These are phyloP conservation scores for Ceratocystiopsis sp. DNA, from an alignment of 2,329 filamentous ascomycete genomes.

Conservation along the genomic window DNA sequence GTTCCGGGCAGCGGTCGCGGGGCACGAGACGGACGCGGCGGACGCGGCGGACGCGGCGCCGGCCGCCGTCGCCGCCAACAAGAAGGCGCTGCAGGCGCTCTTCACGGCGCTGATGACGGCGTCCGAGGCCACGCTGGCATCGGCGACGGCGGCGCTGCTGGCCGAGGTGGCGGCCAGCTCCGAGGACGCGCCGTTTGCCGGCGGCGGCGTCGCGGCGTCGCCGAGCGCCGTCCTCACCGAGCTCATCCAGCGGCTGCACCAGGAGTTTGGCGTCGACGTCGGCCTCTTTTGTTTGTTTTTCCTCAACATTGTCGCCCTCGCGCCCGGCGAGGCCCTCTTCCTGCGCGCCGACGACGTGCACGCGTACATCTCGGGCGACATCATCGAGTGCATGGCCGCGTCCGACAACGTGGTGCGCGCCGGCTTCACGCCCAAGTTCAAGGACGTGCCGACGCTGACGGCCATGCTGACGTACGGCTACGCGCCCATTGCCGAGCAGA, in stretches of 20 bases:
- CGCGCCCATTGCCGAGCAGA: slow-evolving; percentile 85
- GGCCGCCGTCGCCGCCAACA: slow-evolving; percentile 39
- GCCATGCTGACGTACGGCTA: slow-evolving; percentile 91
- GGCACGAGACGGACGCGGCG: slow-evolving; percentile 23
- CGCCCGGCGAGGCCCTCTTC: slow-evolving; percentile 87
- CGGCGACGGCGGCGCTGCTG: slow-evolving; percentile 52
- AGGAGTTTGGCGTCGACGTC: slow-evolving; percentile 76
- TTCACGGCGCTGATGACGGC: slow-evolving; percentile 75
- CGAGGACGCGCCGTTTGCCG: slow-evolving; percentile 49
- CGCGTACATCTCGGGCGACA: slow-evolving; percentile 82
- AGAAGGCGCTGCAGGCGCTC: slow-evolving; percentile 54
- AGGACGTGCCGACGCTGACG: slow-evolving; percentile 79
- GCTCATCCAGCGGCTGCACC: slow-evolving; percentile 60
- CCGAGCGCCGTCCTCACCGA: slow-evolving; percentile 54
- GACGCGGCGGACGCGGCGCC: slow-evolving; percentile 19
- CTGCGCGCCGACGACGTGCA: slow-evolving; percentile 94
- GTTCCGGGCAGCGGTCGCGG: slow-evolving; percentile 35
- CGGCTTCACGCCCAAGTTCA: slow-evolving; percentile 96
- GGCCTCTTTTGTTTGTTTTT: slow-evolving; percentile 94
- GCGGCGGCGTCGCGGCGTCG: slow-evolving; percentile 50
- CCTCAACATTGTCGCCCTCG: slow-evolving; percentile 81
- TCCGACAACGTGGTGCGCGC: slow-evolving; percentile 98
- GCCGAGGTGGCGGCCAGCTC: slow-evolving; percentile 35
- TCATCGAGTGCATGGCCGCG: slow-evolving; percentile 97
- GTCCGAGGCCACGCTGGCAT: slow-evolving; percentile 43